A percentile compares a stretch with the other conserved stretches of the same genome.
Evolutionary conservation across 2,329 filamentous ascomycete species (phyloP).

Genomic region (Thermomyces lanuginosus): DNA sequence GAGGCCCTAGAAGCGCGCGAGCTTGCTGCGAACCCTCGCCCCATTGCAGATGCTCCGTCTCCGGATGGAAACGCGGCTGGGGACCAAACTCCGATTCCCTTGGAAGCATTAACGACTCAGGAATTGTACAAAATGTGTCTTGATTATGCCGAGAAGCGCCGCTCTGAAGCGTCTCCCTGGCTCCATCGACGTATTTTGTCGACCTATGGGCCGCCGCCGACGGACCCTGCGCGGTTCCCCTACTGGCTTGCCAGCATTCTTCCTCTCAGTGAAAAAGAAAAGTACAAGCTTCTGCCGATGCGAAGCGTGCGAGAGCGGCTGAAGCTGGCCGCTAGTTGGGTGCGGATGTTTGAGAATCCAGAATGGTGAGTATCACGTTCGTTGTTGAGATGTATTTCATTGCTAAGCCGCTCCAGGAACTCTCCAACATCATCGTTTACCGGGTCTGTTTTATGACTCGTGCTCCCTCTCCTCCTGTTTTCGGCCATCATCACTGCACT

Average conservation of each 20-base stretch:
- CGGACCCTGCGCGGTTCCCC: slow-evolving; percentile 60
- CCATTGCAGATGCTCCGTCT: slow-evolving; percentile 3
- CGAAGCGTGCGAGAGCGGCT: slow-evolving; percentile 63
- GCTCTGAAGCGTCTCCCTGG: slow-evolving; percentile 54
- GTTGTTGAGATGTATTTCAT: slow-evolving; percentile 13
- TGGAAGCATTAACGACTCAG: slow-evolving; percentile 47
- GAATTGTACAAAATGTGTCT: slow-evolving; percentile 49
- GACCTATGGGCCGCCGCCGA: slow-evolving; percentile 61
- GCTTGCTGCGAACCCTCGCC: slow-evolving; percentile 32
- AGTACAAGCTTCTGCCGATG: slow-evolving; percentile 57
- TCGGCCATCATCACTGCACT: slow-evolving; percentile 15
- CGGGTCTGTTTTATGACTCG: slow-evolving; percentile 28
- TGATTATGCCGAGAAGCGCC: slow-evolving; percentile 54
- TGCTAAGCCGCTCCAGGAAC: slow-evolving; percentile 11
- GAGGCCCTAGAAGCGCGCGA: slow-evolving; percentile 59
- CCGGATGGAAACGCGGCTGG: slow-evolving; percentile 11
- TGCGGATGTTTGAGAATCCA: slow-evolving; percentile 51
- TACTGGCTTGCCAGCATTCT: slow-evolving; percentile 83
- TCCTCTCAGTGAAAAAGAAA: slow-evolving; percentile 60
- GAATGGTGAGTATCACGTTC: slow-evolving; percentile 44
- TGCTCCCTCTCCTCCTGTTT: slow-evolving; percentile 22
- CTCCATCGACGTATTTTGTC: slow-evolving; percentile 53
- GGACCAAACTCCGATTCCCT: slow-evolving; percentile 12
- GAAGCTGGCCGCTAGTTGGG: slow-evolving; percentile 71
- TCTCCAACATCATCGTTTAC: slow-evolving; percentile 6